These are phyloP conservation scores for Elsinoe australis DNA, from an alignment of 2,329 filamentous ascomycete genomes.

Conservation along the genomic window DNA sequence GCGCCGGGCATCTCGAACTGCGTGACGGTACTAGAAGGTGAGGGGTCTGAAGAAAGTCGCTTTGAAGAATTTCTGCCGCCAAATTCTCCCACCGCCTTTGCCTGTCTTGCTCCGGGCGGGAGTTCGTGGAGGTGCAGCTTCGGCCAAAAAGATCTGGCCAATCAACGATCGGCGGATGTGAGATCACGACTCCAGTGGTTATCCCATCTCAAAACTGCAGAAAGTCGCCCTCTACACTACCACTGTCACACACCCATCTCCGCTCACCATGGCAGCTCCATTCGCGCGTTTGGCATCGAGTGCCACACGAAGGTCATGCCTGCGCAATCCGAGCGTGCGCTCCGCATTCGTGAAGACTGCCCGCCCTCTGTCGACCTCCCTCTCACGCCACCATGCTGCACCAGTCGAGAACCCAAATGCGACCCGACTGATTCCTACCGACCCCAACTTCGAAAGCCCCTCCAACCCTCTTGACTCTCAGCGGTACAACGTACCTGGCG, in stretches of 20 bases:
- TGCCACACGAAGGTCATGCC: slow-evolving; percentile 45
- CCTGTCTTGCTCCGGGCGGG: not conserved
- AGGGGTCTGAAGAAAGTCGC: too few species aligned
- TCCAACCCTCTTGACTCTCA: slow-evolving; percentile 39
- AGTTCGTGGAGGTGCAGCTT: slow-evolving; percentile 1
- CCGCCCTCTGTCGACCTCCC: slow-evolving; percentile 59
- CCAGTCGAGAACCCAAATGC: slow-evolving; percentile 42
- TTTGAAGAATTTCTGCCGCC: not conserved
- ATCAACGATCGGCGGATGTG: not conserved
- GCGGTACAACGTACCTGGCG: slow-evolving; percentile 38
- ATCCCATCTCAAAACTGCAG: not conserved
- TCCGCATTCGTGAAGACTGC: not conserved
- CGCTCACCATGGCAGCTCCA: slow-evolving; percentile 56
- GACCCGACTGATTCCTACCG: slow-evolving; percentile 58
- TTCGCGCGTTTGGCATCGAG: slow-evolving; percentile 66
- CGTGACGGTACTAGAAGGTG: too few species aligned
- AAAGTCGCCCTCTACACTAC: slow-evolving; percentile 19
- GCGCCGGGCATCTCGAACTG: slow-evolving; percentile 24
- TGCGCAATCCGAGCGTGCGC: slow-evolving; percentile 28
- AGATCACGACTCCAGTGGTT: slow-evolving; percentile 20
- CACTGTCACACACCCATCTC: slow-evolving; percentile 16
- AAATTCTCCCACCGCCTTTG: not conserved
- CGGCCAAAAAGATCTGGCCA: slow-evolving; percentile 4
- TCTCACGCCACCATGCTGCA: slow-evolving; percentile 56
- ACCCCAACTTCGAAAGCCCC: slow-evolving; percentile 54